Percentiles rank a stretch among this genome's conserved stretches.
phyloP scores from a whole-genome alignment of 306 rosid species.

The Carpinus fangiana region DNA sequence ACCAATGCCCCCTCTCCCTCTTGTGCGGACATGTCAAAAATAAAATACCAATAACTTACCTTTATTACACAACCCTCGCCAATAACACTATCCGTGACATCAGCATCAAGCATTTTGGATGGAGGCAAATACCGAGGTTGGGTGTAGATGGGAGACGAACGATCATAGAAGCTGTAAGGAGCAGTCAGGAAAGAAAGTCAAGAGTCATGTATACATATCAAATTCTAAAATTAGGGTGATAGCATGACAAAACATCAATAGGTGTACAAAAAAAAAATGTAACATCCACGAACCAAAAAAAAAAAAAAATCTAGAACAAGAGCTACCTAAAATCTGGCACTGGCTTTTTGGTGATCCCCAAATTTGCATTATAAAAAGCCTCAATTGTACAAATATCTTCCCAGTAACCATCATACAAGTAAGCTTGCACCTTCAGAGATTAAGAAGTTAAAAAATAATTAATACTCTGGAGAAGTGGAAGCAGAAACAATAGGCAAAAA shows the following conservation, averaged over 20 bases:
- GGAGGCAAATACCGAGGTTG: conserved; percentile 98
- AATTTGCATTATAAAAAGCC: conserved; percentile 95
- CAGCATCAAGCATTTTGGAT: conserved; percentile 98
- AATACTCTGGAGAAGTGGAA: conserved; percentile 9
- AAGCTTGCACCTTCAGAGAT: conserved; percentile 84
- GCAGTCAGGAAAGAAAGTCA: conserved; percentile 6
- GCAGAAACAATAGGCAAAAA: neutral
- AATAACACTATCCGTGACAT: conserved; percentile 94
- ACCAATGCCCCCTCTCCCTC: neutral
- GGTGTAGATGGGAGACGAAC: conserved; percentile 97
- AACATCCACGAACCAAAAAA: conserved; percentile 9
- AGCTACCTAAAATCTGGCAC: conserved; percentile 90
- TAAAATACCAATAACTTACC: conserved; percentile 38
- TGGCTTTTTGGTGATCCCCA: conserved; percentile 96
- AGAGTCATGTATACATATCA: conserved; percentile 13
- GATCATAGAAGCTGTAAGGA: conserved; percentile 84
- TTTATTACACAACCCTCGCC: conserved; percentile 99
- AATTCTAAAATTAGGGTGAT: conserved; percentile 6
- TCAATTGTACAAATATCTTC: conserved; percentile 99
- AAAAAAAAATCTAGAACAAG: neutral
- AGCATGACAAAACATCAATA: conserved; percentile 17
- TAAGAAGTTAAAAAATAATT: conserved; percentile 17
- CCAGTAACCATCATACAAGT: conserved; percentile 98
- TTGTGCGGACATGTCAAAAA: too few species aligned
- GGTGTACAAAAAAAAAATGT: conserved; percentile 7